Base-by-base conservation (phyloP, 768 basidiomycete species). In the Lactifluus echinatus region DNA sequence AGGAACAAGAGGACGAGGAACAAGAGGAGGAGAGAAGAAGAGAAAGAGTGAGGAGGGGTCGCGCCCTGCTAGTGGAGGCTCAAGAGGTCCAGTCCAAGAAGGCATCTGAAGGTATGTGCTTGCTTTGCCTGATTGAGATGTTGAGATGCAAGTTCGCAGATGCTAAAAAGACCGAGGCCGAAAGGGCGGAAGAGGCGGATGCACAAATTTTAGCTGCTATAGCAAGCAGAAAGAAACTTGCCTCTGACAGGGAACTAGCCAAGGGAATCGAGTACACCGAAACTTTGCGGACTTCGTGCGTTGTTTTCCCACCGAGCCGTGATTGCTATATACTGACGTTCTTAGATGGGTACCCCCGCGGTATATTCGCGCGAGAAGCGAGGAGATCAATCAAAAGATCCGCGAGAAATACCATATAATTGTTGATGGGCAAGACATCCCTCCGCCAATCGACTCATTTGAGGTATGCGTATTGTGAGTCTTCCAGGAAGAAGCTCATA, bases 341-440 rank as follows among this genome's bases (percentile, higher is more conserved):
- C 21, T 17, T 61, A 96, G 93, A 64, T 99, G 96, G 96, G 72
- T 78, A 57, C 84, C 96, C 29, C 96, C 96, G 39, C 78, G 74
- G 54, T 93, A 87, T 67, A 81, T 99, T 50, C 81, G 85, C 31
- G 81, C 86, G 29, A 76, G 85, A 50, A 72, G 82, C 0, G 75
- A 79, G 42, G 87, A 84, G 46, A 79, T 93, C 57, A 77, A 91
- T 67, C 76, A 81, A 55, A 79, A 76, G 61, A 74, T 95, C 43
- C 82, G 95, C 31, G 91, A 94, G 58, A 91, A 93, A 71, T 83
- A 87, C 66, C 94, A 98, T 70, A 96, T 99, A 68, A 75, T 96
- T 17, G 85, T 89, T n/a, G 92, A 96, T 61, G 94, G 95, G 12
- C 87, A 96, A 57, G 82, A 93, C 66, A 76, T 98, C 29, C 95